phyloP scores from a whole-genome alignment of 768 basidiomycete genomes.

The Termitomyces sp. region DNA sequence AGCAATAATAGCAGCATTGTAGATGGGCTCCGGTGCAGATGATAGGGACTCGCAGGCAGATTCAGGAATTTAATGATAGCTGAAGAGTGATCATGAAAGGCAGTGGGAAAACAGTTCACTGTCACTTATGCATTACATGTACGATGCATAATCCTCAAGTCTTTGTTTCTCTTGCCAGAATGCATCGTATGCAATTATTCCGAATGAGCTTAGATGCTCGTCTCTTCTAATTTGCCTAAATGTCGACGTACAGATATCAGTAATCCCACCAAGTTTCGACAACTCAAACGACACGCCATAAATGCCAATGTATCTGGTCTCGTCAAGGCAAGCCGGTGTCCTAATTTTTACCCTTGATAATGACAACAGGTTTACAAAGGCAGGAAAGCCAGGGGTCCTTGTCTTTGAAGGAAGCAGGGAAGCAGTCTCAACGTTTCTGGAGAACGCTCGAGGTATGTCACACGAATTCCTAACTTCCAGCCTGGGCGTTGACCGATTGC shows the following conservation, averaged over 20 bases:
- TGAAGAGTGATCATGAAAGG: background rate
- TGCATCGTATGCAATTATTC: slow-evolving; percentile 35
- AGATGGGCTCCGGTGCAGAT: background rate
- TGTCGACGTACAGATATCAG: slow-evolving; percentile 25
- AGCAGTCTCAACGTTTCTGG: slow-evolving; percentile 31
- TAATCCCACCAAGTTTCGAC: slow-evolving; percentile 36
- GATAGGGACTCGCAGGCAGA: background rate
- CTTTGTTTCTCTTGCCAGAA: slow-evolving; percentile 33
- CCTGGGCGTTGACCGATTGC: background rate
- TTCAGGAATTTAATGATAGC: background rate
- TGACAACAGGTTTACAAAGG: slow-evolving; percentile 17
- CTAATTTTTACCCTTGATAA: too few relatives aligned
- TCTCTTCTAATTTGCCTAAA: background rate
- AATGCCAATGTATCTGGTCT: slow-evolving; percentile 33
- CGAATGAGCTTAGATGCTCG: background rate
- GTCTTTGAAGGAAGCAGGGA: slow-evolving; percentile 34
- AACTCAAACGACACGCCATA: slow-evolving; percentile 33
- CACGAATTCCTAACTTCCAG: too few relatives aligned
- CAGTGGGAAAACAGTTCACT: background rate
- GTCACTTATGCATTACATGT: background rate
- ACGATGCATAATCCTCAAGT: slow-evolving; percentile 7
- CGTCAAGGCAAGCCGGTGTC: slow-evolving; percentile 26
- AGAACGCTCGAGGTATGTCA: slow-evolving; percentile 29
- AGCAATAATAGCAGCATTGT: background rate
- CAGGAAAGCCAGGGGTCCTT: slow-evolving; percentile 37